Percentiles rank a stretch among this genome's conserved stretches.
phyloP scores from a whole-genome alignment of 2,329 filamentous ascomycete species.

The Apiospora hydei region DNA sequence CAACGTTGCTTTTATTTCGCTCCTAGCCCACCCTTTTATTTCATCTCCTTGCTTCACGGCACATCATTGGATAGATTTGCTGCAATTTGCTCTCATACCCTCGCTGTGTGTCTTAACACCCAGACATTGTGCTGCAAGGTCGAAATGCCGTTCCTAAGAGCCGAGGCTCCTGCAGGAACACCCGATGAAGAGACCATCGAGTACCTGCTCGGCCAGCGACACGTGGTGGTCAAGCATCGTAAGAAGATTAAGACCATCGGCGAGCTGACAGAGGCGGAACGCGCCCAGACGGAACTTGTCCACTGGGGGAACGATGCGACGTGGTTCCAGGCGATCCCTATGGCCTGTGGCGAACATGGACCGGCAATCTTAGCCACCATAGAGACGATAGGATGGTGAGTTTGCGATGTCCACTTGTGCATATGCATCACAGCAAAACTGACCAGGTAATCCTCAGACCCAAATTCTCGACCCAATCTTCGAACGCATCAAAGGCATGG shows the following conservation, averaged over 20 bases:
- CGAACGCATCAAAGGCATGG: not conserved
- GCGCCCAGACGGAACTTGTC: constrained; percentile 10
- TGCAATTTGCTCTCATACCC: too few species aligned
- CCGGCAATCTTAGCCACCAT: constrained; percentile 25
- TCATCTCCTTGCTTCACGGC: too few species aligned
- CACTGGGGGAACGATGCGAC: constrained; percentile 15
- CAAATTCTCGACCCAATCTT: not conserved
- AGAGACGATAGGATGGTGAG: constrained; percentile 24
- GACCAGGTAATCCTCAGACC: not conserved
- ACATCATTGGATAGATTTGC: too few species aligned
- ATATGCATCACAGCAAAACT: not conserved
- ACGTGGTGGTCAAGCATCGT: not conserved
- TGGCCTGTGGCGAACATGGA: constrained; percentile 26
- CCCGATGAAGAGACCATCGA: constrained; percentile 27
- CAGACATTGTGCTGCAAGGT: too few species aligned
- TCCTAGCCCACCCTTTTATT: too few species aligned
- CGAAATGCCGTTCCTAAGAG: constrained; percentile 23
- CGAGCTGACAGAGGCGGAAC: constrained; percentile 5
- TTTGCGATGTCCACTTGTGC: not conserved
- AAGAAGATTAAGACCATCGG: constrained; percentile 15
- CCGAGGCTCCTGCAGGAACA: constrained; percentile 22
- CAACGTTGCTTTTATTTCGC: too few species aligned
- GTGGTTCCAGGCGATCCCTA: constrained; percentile 26
- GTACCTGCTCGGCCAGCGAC: constrained; percentile 22
- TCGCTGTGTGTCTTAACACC: too few species aligned